Base-by-base conservation (phyloP, 2,329 filamentous ascomycete species). In the Periconia digitata region DNA sequence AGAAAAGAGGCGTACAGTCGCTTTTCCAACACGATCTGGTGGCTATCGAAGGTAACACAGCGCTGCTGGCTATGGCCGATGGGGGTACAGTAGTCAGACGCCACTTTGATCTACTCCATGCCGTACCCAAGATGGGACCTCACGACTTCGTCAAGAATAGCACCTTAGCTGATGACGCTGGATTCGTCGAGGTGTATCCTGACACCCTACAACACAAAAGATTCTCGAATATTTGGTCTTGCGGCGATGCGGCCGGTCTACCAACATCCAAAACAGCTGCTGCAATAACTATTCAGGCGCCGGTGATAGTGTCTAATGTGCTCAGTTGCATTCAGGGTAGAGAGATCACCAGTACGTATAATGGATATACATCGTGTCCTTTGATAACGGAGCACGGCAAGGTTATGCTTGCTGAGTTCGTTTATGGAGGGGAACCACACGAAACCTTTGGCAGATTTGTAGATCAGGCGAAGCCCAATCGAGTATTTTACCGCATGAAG, bases 391-490 rank as follows among this genome's bases (percentile, higher is more conserved):
- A 83, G 56, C 82, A 85, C 52, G 80, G 80, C 50, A 85, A 85
- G 70, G 81, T 86, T 1, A 71, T 86, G 18, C 77, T 86, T 8
- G 82, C 82, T 0, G 83, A 86, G 64, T 86, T 86, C 73, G 84
- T 82, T 70, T 86, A 86, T 51, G 83, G 80, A 2, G 81, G 80
- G 8, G 75, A 74, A 53, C 82, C 83, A 6, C 83, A 85, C 62
- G 83, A 86, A 72, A 85, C 83, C 0, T 86, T 86, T 52, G 66
- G 73, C 61, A 67, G 60, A 41, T 46, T 85, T 13, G 73, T 85
- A 6, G 81, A 85, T 56, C 83, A 86, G 64, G 76, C 66, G 0
- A 68, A 69, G 8, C 83, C 83, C 2, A 75, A 81, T 3, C 75
- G 78, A 3, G 71, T 77, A 0, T 86, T 86, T 60, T 86, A 83